phyloP scores from a whole-genome alignment of 2,329 filamentous ascomycete species.

The Colletotrichum viniferum region DNA sequence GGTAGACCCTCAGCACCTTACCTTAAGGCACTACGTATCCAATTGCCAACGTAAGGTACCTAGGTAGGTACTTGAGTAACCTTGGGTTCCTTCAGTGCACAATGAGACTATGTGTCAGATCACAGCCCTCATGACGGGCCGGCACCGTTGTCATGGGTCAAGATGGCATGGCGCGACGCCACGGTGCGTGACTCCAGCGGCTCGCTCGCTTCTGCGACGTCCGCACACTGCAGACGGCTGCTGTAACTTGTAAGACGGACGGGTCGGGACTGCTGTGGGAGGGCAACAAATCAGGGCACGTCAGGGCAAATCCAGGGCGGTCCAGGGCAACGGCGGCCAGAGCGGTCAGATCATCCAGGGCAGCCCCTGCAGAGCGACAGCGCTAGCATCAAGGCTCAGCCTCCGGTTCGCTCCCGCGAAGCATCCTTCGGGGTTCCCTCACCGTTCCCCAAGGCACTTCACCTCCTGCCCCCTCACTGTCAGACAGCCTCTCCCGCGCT shows the following conservation, averaged over 20 bases:
- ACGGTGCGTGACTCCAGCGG: not conserved
- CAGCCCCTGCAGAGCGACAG: not conserved
- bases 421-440: not conserved
- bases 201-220: not conserved
- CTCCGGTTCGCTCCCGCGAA: not conserved
- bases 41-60: not conserved
- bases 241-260: not conserved
- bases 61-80: not conserved
- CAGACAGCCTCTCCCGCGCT: not conserved
- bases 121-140: not conserved
- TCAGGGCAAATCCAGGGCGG: not conserved
- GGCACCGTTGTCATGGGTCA: not conserved
- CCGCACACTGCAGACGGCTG: not conserved
- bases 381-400: not conserved
- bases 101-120: constrained; percentile 11
- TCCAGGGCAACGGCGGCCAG: not conserved
- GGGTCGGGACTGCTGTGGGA: not conserved
- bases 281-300: not conserved
- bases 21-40: not conserved
- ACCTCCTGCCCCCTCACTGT: not conserved
- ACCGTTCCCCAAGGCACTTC: not conserved
- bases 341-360: not conserved
- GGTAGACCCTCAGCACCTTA: not conserved
- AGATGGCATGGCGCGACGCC: not conserved
- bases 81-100: not conserved